Conservation (phyloP, 75 land plant genomes). For the Sequoia sempervirens region DNA sequence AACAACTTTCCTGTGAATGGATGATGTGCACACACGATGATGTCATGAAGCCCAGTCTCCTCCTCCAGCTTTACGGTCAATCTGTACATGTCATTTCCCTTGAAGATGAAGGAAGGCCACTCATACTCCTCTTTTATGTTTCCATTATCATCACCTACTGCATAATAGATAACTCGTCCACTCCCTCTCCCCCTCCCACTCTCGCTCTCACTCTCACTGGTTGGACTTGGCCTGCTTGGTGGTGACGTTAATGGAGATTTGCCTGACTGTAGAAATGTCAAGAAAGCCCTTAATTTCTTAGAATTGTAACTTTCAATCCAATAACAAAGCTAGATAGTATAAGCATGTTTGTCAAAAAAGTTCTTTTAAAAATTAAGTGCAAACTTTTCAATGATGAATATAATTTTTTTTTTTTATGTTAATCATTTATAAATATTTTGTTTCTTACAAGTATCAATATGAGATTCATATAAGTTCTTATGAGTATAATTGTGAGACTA, state of each 20-base stretch:
- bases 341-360: too few species aligned
- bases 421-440: too few species aligned
- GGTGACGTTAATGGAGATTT: constrained; percentile 10
- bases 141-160: constrained; percentile 55
- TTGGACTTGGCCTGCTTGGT: constrained; percentile 10
- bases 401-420: too few species aligned
- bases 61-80: constrained; percentile 49
- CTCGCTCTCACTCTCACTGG: constrained; percentile 13
- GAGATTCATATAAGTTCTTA: too few species aligned
- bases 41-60: constrained; percentile 51
- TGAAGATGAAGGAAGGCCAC: constrained; percentile 35
- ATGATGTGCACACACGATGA: constrained; percentile 53
- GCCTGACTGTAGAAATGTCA: background rate
- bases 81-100: constrained; percentile 52
- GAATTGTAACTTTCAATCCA: too few species aligned
- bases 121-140: constrained; percentile 43
- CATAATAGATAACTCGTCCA: constrained; percentile 60
- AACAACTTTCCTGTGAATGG: constrained; percentile 62
- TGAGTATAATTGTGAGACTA: too few species aligned
- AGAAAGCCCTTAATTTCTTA: background rate
- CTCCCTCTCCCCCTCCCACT: too few species aligned
- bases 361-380: too few species aligned
- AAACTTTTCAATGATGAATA: too few species aligned
- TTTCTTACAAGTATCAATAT: too few species aligned
- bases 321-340: too few species aligned